Conservation (phyloP, 1,139 yeast genomes). For the Saccharomycopsis hybrid region DNA sequence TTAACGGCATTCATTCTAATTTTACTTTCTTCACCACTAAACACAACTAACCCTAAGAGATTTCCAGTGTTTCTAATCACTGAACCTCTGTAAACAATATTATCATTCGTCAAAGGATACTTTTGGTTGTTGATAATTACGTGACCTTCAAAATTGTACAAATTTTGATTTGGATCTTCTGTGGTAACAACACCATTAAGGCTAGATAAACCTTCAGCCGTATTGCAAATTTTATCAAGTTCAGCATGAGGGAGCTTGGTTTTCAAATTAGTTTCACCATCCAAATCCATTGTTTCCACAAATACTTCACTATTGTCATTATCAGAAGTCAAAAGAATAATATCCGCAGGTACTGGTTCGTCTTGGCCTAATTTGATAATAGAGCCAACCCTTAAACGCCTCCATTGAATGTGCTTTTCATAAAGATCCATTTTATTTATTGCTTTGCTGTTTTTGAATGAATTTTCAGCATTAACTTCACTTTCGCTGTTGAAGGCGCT, state of each 20-base stretch:
- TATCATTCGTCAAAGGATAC: conserved; percentile 70
- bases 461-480: conserved; percentile 1
- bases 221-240: conserved; percentile 42
- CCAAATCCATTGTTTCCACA: conserved; percentile 94
- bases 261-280: conserved; percentile 93
- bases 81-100: conserved; percentile 83
- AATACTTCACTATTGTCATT: conserved; percentile 68
- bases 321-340: conserved; percentile 61
- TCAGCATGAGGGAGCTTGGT: conserved; percentile 63
- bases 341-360: conserved; percentile 93
- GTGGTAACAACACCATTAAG: conserved; percentile 51
- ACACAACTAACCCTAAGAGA: conserved; percentile 73
- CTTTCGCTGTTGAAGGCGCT: not conserved
- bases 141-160: conserved; percentile 88
- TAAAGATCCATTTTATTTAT: conserved; percentile 11
- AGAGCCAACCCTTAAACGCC: conserved; percentile 77
- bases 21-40: conserved; percentile 94
- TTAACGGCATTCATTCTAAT: conserved; percentile 91
- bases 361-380: conserved; percentile 64
- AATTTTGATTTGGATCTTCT: conserved; percentile 88
- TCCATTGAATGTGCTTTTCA: conserved; percentile 48
- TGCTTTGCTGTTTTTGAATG: conserved; percentile 1
- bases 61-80: conserved; percentile 74
- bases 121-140: conserved; percentile 26
- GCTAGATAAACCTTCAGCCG: conserved; percentile 46